Base-by-base conservation (phyloP, 2,329 filamentous ascomycete genomes). In the Pezicula radicicola region DNA sequence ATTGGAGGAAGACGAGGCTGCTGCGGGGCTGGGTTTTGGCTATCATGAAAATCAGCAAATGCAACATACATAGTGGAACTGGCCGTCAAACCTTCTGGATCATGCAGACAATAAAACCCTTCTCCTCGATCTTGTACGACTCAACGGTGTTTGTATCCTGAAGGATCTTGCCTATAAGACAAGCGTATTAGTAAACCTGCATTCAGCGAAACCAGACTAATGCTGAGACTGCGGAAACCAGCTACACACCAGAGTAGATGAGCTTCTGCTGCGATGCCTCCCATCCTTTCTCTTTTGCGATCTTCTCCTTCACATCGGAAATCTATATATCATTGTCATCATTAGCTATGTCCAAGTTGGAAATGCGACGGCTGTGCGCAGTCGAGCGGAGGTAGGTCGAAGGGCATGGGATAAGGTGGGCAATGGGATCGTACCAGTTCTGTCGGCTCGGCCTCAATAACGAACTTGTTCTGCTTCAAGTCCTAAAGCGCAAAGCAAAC, bases 21-120 rank as follows among this genome's bases (percentile, higher is more conserved):
- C 64, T 35, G 79, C 72, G 36, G 75, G 67, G 19, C 70, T 68
- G 51, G 78, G 73, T 77, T 96, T 97, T 60, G 89, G 88, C 84
- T 93, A 66, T 53, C 49, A 48, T 48, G 46, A 49, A 33, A 47
- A 54, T 68, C 56, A 69, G 56, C 57, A 44, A 59, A 16, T 30
- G 16, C 12, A 19, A 28, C 12, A 48, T 8, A 25, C n/a, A 39
- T 15, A 30, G 30, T 16, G 39, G 28, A 21, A 25, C 28, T 37
- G 46, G 18, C 28, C 18, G 33, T 57, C 72, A 57, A 76, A 96
- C 92, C 89, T 97, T 97, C 69, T 90, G 91, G 64, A 96, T 87
- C 85, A 99, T 96, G 77, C 94, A 99, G 55, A 99, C 94, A 65
- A 99, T 91, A 71, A 97, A 99, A 36, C 94, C 94, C 80, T 97